phyloP scores from a whole-genome alignment of 352 stramenopile species.

The Phytophthora podocarpi region DNA sequence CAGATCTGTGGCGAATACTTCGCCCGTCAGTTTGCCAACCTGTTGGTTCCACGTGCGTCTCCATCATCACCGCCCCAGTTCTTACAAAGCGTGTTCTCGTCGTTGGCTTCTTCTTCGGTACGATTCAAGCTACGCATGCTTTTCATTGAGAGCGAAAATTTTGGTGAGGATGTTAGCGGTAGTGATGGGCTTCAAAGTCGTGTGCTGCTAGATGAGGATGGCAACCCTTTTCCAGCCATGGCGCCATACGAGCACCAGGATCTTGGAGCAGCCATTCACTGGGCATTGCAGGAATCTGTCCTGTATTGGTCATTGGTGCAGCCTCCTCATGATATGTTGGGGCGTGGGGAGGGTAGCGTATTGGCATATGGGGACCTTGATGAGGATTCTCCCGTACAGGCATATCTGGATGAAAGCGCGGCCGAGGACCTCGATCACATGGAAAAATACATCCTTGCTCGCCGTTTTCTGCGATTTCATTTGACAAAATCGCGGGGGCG shows the following conservation, averaged over 20 bases:
- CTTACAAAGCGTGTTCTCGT: slow-evolving; percentile 58
- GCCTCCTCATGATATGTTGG: slow-evolving; percentile 31
- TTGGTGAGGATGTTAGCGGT: slow-evolving; percentile 17
- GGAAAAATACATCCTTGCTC: slow-evolving; percentile 60
- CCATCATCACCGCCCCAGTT: slow-evolving; percentile 30
- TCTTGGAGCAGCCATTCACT: slow-evolving; percentile 77
- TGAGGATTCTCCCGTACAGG: slow-evolving; percentile 9
- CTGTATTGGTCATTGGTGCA: slow-evolving; percentile 43
- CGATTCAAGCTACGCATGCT: slow-evolving; percentile 67
- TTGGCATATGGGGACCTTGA: background rate
- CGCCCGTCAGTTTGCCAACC: slow-evolving; percentile 48
- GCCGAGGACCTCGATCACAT: slow-evolving; percentile 56
- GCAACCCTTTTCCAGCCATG: slow-evolving; percentile 30
- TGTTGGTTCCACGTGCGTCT: slow-evolving; percentile 16
- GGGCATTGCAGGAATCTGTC: slow-evolving; percentile 59
- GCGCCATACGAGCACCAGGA: slow-evolving; percentile 74
- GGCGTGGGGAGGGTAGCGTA: background rate
- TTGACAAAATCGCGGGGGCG: slow-evolving; percentile 33
- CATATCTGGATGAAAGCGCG: slow-evolving; percentile 17
- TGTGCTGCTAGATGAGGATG: slow-evolving; percentile 29
- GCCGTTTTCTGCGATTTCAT: slow-evolving; percentile 59
- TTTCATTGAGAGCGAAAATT: slow-evolving; percentile 66
- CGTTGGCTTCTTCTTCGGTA: slow-evolving; percentile 53
- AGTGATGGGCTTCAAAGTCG: slow-evolving; percentile 7
- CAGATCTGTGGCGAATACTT: slow-evolving; percentile 47